These are phyloP conservation scores for Echium plantagineum DNA, from an alignment of 257 asterid genomes.

Conservation along the genomic window DNA sequence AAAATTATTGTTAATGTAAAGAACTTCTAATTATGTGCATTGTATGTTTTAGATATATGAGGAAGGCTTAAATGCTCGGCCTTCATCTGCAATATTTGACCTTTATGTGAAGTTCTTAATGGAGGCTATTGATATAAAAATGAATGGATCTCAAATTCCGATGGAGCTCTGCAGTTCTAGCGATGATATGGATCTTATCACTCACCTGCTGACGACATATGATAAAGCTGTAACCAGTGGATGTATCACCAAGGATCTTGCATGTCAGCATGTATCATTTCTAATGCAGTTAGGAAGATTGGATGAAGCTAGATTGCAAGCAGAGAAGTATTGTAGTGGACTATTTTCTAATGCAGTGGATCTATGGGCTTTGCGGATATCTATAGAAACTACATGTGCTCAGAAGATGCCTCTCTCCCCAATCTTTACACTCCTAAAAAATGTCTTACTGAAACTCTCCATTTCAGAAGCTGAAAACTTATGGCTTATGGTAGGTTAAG, in stretches of 20 bases:
- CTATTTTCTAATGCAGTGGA: constrained; percentile 40
- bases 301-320: constrained; percentile 47
- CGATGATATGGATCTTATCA: constrained; percentile 33
- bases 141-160: constrained; percentile 19
- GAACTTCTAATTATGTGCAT: not conserved
- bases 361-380: constrained; percentile 58
- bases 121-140: constrained; percentile 30
- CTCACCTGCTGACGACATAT: constrained; percentile 46
- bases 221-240: constrained; percentile 60
- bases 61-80: constrained; percentile 44
- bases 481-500: constrained; percentile 75
- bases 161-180: constrained; percentile 19
- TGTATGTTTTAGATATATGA: constrained; percentile 54
- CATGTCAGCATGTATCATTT: constrained; percentile 59
- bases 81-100: constrained; percentile 44
- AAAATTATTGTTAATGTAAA: not conserved
- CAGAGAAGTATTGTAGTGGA: constrained; percentile 50
- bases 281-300: constrained; percentile 45
- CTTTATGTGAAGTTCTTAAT: constrained; percentile 57
- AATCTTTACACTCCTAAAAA: constrained; percentile 41
- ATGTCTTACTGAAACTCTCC: constrained; percentile 38
- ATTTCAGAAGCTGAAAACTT: constrained; percentile 56
- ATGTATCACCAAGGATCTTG: constrained; percentile 64
- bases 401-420: constrained; percentile 26
- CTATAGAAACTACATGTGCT: constrained; percentile 41